These are phyloP conservation scores for Hermanozyma aechmeae DNA, from an alignment of 805 yeast species.

Conservation along the genomic window DNA sequence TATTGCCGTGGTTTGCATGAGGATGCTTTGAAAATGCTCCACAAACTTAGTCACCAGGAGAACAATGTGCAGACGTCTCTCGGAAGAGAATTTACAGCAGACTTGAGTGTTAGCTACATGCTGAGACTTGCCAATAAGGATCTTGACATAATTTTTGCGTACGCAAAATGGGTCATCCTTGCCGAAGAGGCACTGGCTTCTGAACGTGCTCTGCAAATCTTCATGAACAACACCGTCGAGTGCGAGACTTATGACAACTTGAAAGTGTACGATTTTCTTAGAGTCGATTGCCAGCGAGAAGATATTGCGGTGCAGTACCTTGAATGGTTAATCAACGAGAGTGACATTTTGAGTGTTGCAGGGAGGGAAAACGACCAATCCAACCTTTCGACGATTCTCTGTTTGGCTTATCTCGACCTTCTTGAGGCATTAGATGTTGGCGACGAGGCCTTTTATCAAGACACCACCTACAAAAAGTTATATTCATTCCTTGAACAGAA, in stretches of 20 bases:
- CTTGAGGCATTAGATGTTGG: constrained; percentile 7
- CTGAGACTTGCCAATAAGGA: constrained; percentile 42
- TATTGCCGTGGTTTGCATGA: constrained; percentile 52
- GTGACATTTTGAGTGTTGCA: constrained; percentile 18
- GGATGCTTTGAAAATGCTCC: constrained; percentile 57
- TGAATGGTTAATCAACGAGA: constrained; percentile 31
- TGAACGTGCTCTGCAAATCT: no score
- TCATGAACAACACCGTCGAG: constrained; percentile 55
- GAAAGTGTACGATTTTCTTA: constrained; percentile 46
- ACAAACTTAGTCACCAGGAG: constrained; percentile 12
- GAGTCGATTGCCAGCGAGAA: constrained; percentile 13
- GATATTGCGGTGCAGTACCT: constrained; percentile 31
- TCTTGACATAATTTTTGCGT: constrained; percentile 48
- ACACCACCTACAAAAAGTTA: constrained; percentile 20
- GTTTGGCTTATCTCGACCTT: constrained; percentile 21
- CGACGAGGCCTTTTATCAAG: constrained; percentile 7
- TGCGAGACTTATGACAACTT: constrained; percentile 48
- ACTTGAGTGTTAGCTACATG: constrained; percentile 45
- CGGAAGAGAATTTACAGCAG: constrained; percentile 22
- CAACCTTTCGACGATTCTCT: constrained; percentile 26
- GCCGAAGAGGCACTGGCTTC: no score
- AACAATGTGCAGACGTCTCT: constrained; percentile 5
- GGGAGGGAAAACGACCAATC: constrained; percentile 8
- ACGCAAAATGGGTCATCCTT: constrained; percentile 47
- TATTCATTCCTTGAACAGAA: constrained; percentile 21